Evolutionary conservation across 495 filamentous ascomycete genomes (phyloP).

Genomic region (Xylaria palmicola): DNA sequence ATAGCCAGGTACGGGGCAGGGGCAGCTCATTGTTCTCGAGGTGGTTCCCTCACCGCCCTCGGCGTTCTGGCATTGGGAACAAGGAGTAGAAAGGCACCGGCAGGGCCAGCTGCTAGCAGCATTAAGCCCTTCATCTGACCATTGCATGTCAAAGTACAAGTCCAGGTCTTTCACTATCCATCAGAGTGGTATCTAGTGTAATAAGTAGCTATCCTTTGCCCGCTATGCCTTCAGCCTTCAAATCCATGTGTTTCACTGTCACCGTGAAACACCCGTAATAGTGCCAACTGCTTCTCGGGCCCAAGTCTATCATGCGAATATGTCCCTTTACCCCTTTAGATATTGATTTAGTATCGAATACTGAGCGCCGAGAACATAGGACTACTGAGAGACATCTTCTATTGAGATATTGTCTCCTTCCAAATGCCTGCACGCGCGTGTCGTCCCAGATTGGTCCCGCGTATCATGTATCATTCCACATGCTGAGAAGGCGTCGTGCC

Average conservation of each 20-base stretch:
- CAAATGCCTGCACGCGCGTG: background rate
- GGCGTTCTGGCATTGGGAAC: background rate
- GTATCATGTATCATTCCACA: constrained; percentile 21
- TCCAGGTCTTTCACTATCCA: background rate
- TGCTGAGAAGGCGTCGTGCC: constrained; percentile 25
- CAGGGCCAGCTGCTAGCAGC: background rate
- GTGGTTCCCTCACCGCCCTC: background rate
- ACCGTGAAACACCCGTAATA: background rate
- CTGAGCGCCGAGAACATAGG: background rate
- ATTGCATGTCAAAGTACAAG: background rate
- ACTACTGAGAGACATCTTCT: constrained; percentile 1
- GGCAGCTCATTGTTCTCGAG: too few species aligned
- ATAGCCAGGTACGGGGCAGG: too few species aligned
- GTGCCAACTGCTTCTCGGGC: background rate
- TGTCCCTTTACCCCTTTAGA: constrained; percentile 1
- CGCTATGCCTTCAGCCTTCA: background rate
- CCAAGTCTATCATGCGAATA: constrained; percentile 6
- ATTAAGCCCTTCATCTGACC: background rate
- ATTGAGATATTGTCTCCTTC: constrained; percentile 3
- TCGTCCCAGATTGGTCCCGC: constrained; percentile 19
- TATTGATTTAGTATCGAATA: constrained; percentile 3
- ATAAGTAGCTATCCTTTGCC: too few species aligned
- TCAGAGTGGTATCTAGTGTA: background rate
- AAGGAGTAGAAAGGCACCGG: background rate
- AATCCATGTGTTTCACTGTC: background rate